Evolutionary conservation across 352 stramenopile species (phyloP), one percentile per base, ranked within the genome.

Genomic region (Phytophthora pisi): DNA sequence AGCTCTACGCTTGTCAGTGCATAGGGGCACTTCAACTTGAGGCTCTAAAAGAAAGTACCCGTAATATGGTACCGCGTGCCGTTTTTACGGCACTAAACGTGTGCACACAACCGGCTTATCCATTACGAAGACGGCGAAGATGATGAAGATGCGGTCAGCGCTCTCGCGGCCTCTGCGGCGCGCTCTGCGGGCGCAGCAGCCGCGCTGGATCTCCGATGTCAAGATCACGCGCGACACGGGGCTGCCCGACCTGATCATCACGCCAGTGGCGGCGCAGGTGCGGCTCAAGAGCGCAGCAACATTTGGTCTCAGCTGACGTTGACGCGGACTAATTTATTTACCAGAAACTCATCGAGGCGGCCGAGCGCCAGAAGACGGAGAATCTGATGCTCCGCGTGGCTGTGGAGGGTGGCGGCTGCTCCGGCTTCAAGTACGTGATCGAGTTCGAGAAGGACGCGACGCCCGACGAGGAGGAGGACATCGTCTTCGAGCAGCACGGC

Each of bases 341-440:
- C 38, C 50, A 90, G 78, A 93, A 91, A 74, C 54, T 93, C 52
- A 50, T 75, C 16, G 81, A 92, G 53, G 71, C 71, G 11, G 77
- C 82, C 23, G 45, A 80, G 65, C 82, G 78, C 61, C 80, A 93
- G 62, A 79, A 93, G 50, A 51, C 68, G 11, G 46, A 74, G 28
- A 69, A 88, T 30, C 51, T 91, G 24, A 89, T 90, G 78, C 82
- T 98, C 55, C 90, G 95, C 45, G 78, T 98, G 31, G 82, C 82
- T 2, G 93, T 98, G 11, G 92, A 98, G 64, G 91, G 90, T 57
- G 95, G 95, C 55, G 95, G 95, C 50, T 98, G 95, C 82, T 97
- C 88, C 8, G 95, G 95, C 16, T 98, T 98, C 68, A 86, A 97
- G 76, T 98, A 98, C 75, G 81, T 89, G 6, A 96, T 98, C 67